Base-by-base conservation (phyloP, 1,139 yeast genomes). In the Sugiyamaella novakii region DNA sequence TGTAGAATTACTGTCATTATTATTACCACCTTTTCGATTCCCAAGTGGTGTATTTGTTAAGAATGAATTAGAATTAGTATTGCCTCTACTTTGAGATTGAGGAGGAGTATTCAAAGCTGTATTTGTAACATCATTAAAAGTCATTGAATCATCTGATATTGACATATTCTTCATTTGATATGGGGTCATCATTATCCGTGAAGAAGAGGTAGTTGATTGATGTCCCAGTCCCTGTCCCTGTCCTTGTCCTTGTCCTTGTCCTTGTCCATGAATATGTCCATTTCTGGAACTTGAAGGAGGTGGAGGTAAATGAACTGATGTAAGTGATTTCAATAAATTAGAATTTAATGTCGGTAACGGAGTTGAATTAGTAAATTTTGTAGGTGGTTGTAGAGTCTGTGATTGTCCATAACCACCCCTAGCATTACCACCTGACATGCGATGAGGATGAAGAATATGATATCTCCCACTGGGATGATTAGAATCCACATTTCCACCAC, bases 261-360 rank as follows among this genome's bases (percentile, higher is more conserved):
- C 39, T n/a, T 15, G 44, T 35, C 46, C 5, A 27, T 6, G 34
- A 19, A 27, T 17, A 6, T 12, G 12, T 15, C 35, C 36, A 19
- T 35, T 27, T 8, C 47, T 14, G 2, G 47, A 35, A 17, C 30
- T 56, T n/a, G 72, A 60, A 5, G 75, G 75, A 1, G 76, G 76
- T 8, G 76, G 76, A 11, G 76, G 76, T 24, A 72, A 65, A 49
- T 72, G 74, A 19, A 72, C 74, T 25, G 76, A 72, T 14, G 71
- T 67, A 54, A 72, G 59, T 18, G 76, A 72, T 57, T 70, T 71
- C 57, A 72, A 59, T 47, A 72, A 57, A 56, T 72, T 72, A 30
- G 71, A 65, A 54, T 67, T 65, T 49, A 66, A 60, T 42, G 66
- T 66, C 34, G 67, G 59, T 38, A 50, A 36, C 22, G 50, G 37